Base-by-base conservation (phyloP, 495 filamentous ascomycete genomes). In the Lichenothelia convexa region DNA sequence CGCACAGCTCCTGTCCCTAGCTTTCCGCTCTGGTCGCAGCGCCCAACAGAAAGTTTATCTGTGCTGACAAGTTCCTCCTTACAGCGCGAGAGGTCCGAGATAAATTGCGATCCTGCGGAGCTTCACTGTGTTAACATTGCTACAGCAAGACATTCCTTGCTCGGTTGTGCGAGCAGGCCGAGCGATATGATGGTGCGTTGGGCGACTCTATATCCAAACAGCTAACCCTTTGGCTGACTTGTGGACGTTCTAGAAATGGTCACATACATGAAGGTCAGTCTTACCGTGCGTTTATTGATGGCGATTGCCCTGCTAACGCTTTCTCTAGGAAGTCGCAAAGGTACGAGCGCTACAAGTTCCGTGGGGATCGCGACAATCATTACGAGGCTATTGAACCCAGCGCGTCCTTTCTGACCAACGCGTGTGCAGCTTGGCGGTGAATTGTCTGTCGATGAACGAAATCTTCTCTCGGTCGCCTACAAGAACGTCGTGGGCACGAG, bases 401-500 rank as follows among this genome's bases (percentile, higher is more conserved):
- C 8, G n/a, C 1, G 19, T n/a, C 31, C 8, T n/a, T n/a, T n/a
- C n/a, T n/a, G n/a, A 33, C 9, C 17, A 33, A 15, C 30, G 20
- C 26, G 32, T 18, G 18, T 36, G 48, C 38, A 75, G 87, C 73
- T 97, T 51, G 89, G 84, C 47, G 89, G 89, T 49, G 81, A 89
- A 61, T 80, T 99, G 53, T 80, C 79, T 41, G 91, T 95, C 47
- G 89, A 99, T 61, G 89, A 99, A 72, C 84, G 89, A 61, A 99
- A 99, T 67, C 81, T 97, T 35, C 80, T 97, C 39, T 95, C 91
- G 31, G 89, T 97, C 47, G 89, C 89, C 58, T 97, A 97, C 76
- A 97, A 97, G 82, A 97, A 97, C 68, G 89, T 97, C 59, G 93
- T 97, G 57, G 89, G 89, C 62, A 86, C 89, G 47, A 77, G 89